Evolutionary conservation across 1,139 yeast species (phyloP), one percentile per base, ranked within the genome.

Genomic region (Dujonia santamariae): DNA sequence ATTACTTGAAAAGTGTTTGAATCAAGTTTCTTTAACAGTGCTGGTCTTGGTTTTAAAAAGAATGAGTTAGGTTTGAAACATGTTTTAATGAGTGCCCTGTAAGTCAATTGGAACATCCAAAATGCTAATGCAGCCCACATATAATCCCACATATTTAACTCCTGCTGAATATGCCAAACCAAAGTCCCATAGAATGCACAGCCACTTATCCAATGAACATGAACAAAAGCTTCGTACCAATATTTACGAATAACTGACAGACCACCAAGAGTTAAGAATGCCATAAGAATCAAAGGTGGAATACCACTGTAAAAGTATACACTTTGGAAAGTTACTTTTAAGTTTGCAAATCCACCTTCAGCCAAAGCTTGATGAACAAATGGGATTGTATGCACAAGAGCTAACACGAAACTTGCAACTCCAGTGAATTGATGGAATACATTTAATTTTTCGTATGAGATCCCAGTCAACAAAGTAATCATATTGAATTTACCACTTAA

Each of bases 201-300:
- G 1, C 78, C 85, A 38, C 67, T 50, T 8, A 75, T 52, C 85
- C 85, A 79, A 53, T 79, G 85, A 9, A 66, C 43, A 42, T 75
- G 78, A 42, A 72, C 56, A 49, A 78, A 79, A 3, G 63, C 46
- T 48, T 79, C 85, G 48, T 79, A 79, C 38, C 56, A 56, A 16
- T 48, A 33, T 26, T 59, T 61, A 40, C 85, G 60, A 28, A 78
- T 43, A 33, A 55, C 46, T 6, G 71, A 58, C 31, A 74, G 63
- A 5, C 80, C 73, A 18, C 63, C 57, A 9, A 70, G 45, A 44
- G 79, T 72, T 35, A 79, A 54, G 19, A 72, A 48, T 1, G 71
- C 59, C 25, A 79, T 51, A 14, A 72, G 54, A 1, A 75, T 57
- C 12, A 76, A 48, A 1, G 84, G 75, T 2, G 67, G 61, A 21